Conservation (phyloP, 164 flowering plant genomes). For the Buxus sempervirens region DNA sequence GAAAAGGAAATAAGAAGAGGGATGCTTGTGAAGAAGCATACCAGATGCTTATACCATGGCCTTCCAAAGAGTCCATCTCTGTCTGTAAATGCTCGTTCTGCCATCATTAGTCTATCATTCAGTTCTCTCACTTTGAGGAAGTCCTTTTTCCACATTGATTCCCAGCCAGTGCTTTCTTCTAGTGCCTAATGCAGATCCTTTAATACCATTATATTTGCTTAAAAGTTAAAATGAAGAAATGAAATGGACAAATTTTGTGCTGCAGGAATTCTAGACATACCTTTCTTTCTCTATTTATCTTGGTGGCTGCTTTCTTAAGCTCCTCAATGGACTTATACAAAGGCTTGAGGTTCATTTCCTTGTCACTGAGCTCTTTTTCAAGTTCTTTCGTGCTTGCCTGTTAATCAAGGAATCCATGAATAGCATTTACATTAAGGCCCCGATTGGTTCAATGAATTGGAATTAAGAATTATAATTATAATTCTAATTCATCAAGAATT, state of each 20-base stretch:
- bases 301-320: constrained; percentile 47
- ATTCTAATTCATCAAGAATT: too few relatives aligned
- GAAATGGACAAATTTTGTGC: background rate
- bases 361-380: constrained; percentile 29
- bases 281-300: constrained; percentile 43
- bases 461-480: too few relatives aligned
- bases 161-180: constrained; percentile 35
- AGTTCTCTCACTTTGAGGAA: constrained; percentile 45
- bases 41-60: constrained; percentile 80
- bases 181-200: constrained; percentile 32
- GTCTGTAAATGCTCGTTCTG: constrained; percentile 76
- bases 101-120: constrained; percentile 75
- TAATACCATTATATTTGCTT: background rate
- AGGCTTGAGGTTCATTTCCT: constrained; percentile 38
- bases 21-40: constrained; percentile 25
- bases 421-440: background rate
- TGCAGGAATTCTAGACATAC: constrained; percentile 21
- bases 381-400: constrained; percentile 49
- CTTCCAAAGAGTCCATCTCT: constrained; percentile 55
- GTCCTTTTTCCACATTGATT: constrained; percentile 34
- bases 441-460: too few relatives aligned
- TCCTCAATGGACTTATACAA: constrained; percentile 55
- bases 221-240: background rate
- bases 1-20: background rate
- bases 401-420: constrained; percentile 6